A percentile compares a stretch with the other conserved stretches of the same genome.
These are phyloP conservation scores for Coccomyxa sp. DNA, from an alignment of 139 green algal species.

Conservation along the genomic window DNA sequence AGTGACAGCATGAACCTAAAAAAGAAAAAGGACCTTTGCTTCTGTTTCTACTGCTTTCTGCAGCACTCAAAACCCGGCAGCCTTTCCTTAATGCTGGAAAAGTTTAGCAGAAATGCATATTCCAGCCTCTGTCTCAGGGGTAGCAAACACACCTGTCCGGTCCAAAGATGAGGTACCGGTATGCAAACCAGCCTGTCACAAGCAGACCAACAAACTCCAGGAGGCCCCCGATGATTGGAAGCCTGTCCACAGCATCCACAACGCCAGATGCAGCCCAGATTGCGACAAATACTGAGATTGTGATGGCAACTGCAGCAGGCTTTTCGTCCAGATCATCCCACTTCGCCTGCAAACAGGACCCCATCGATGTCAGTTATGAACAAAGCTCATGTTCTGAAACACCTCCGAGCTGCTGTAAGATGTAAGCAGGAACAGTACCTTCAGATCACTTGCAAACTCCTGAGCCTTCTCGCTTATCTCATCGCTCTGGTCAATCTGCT, in stretches of 20 bases:
- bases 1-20: background rate
- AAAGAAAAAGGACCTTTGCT: background rate
- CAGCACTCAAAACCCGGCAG: background rate
- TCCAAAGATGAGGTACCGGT: slow-evolving; percentile 39
- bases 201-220: slow-evolving; percentile 39
- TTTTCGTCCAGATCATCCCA: slow-evolving; percentile 50
- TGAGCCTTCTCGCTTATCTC: background rate
- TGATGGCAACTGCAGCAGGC: slow-evolving; percentile 31
- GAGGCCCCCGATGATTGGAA: slow-evolving; percentile 23
- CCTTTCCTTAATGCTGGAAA: background rate
- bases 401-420: too few species aligned
- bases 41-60: background rate
- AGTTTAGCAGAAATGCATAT: background rate
- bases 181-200: slow-evolving; percentile 37
- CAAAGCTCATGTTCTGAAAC: background rate
- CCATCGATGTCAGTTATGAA: background rate
- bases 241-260: slow-evolving; percentile 25
- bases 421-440: too few species aligned
- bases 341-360: slow-evolving; percentile 5
- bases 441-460: too few species aligned
- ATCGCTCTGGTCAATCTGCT: background rate
- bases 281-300: slow-evolving; percentile 21
- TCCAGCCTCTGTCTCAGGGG: background rate
- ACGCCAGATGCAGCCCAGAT: slow-evolving; percentile 30
- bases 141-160: slow-evolving; percentile 16